Base-by-base conservation (phyloP, 352 stramenopile genomes). In the Phytopythium aichiense region DNA sequence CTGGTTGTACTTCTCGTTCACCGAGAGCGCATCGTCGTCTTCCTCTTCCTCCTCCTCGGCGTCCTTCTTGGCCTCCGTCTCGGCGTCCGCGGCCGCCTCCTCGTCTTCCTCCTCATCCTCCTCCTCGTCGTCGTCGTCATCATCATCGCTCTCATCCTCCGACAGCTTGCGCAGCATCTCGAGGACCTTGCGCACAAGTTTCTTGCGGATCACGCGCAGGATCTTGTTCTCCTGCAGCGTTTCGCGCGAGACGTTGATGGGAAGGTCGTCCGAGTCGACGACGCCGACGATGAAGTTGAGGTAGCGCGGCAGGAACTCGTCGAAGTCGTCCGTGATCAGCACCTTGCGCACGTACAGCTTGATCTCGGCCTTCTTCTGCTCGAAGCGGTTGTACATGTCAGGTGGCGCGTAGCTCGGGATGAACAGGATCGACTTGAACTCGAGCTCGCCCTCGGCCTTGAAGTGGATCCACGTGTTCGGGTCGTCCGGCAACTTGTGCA, bases 391-490 rank as follows among this genome's bases (percentile, higher is more conserved):
- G 76, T 96, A 97, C 46, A 97, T 48, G 63, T 97, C 84, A 43
- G 68, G 70, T 22, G 93, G 81, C 23, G 96, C 86, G 56, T 92
- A 83, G 15, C 81, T 81, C 20, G 98, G 98, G 7, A 99, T 76
- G 82, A 98, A 99, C 45, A 99, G 68, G 60, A 99, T 99, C 38
- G 92, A 98, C 81, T 99, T 99, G 87, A 99, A 99, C 73, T 99
- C 98, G 56, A 99, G 97, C 68, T 99, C 98, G 64, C 98, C 98
- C 81, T 99, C 98, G 18, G 96, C 98, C 72, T 98, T 97, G 79
- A 99, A 99, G 80, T 99, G 98, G 40, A 96, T 98, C 97, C 97
- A 99, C n/a, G 91, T 90, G 45, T 95, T 69, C 33, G 96, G 89
- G 56, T 98, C 89, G 33, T 73, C 75, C 11, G 73, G 74, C 13